Base-by-base conservation (phyloP, 176 grass and related monocot genomes). In the Carex littledalei region DNA sequence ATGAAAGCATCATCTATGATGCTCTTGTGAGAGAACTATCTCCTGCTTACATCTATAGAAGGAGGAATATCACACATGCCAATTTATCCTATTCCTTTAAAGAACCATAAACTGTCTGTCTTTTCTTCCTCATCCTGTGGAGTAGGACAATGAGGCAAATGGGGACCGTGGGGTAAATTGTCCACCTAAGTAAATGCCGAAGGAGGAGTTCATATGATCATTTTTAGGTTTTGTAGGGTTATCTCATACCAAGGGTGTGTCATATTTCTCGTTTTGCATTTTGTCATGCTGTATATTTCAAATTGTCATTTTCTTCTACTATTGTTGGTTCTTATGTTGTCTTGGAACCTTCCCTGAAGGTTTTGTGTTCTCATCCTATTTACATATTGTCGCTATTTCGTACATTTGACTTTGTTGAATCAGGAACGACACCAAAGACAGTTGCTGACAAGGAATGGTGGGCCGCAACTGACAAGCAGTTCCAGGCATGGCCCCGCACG, bases 341-440 rank as follows among this genome's bases (percentile, higher is more conserved):
- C 11, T 20, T 54, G 21, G 12, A 76, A 76, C 81, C 18, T 29
- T 31, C 15, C 2, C n/a, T 12, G 22, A 47, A 15, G 72, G 18
- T 53, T 53, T 63, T 24, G 8, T 52, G 34, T 5, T 74, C 22
- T 20, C 26, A 84, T 39, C 37, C 59, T 5, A 20, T 41, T 43
- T 49, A 76, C 26, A 8, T 20, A 22, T 6, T 22, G 21, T 21
- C 5, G 10, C 2, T 24, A 64, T 49, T 15, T 21, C 45, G 6
- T 39, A 76, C 26, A 3, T 20, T 79, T 61, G 14, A 59, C 26
- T 70, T 2, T 24, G 75, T 84, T 83, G 22, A 84, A 89, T 2
- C 84, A 97, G 94, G 94, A n/a, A 97, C 94, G 0, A 97, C 90
- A 47, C 90, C 94, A n/a, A 86, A 49, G 20, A 97, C 92, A 2